These are phyloP conservation scores for Anethum foeniculum DNA, from an alignment of 140 eudicot species.

Conservation along the genomic window DNA sequence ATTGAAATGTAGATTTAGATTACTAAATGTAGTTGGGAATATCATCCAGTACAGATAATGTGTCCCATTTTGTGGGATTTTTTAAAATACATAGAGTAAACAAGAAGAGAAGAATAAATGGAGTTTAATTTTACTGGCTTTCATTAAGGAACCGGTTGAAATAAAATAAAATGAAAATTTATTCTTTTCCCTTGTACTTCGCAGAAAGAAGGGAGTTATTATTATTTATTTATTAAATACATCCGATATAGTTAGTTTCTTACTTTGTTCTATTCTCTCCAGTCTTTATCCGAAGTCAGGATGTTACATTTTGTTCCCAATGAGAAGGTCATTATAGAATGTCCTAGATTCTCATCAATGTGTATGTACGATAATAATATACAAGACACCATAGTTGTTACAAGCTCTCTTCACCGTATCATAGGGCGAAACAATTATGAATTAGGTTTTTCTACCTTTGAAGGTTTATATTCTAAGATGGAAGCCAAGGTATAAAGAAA, in stretches of 20 bases:
- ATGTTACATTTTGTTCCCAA: too few relatives aligned
- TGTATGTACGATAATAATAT: not conserved
- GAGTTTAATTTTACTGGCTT: not conserved
- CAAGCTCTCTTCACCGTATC: not conserved
- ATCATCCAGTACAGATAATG: not conserved
- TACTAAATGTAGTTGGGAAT: not conserved
- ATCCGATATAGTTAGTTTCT: not conserved
- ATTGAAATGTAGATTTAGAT: not conserved
- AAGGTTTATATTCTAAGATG: too few relatives aligned
- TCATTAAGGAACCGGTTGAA: too few relatives aligned
- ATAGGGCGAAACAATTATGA: not conserved
- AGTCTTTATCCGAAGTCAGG: not conserved
- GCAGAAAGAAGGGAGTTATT: not conserved
- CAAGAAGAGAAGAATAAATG: not conserved
- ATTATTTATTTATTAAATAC: not conserved
- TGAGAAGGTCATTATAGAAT: not conserved
- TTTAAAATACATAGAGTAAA: not conserved
- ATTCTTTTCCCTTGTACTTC: not conserved
- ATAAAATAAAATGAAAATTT: not conserved
- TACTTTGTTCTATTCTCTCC: not conserved
- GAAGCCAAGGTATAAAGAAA: too few relatives aligned
- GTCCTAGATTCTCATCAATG: not conserved
- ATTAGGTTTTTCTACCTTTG: too few relatives aligned
- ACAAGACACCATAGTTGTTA: not conserved
- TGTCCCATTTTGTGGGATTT: not conserved